phyloP scores from a whole-genome alignment of 345 rosid genomes.

The Garcia nutans region DNA sequence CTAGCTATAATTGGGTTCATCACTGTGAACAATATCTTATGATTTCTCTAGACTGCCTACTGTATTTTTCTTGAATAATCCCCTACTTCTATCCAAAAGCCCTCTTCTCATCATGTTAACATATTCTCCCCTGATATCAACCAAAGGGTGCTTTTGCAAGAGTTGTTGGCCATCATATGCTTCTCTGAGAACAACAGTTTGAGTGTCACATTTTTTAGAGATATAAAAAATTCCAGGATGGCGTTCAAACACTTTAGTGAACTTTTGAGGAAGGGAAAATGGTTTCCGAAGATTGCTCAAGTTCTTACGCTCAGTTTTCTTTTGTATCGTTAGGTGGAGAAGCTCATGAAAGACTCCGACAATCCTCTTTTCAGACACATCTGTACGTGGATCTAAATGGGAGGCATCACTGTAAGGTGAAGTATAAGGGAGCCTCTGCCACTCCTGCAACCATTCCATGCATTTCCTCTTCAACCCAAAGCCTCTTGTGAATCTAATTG shows the following conservation, averaged over 20 bases:
- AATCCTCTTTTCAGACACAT: constrained; percentile 76
- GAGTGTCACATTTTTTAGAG: constrained; percentile 59
- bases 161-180: constrained; percentile 57
- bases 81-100: constrained; percentile 62
- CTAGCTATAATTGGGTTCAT: constrained; percentile 13
- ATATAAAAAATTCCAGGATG: constrained; percentile 88
- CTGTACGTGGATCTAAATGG: constrained; percentile 83
- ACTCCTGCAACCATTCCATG: constrained; percentile 74
- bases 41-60: constrained; percentile 11
- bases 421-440: constrained; percentile 82
- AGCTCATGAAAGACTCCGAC: constrained; percentile 86
- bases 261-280: constrained; percentile 69
- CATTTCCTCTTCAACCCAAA: constrained; percentile 78
- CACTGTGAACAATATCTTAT: constrained; percentile 3
- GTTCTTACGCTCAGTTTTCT: constrained; percentile 69
- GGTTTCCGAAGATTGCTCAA: constrained; percentile 76
- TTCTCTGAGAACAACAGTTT: constrained; percentile 77
- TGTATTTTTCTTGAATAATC: constrained; percentile 41
- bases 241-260: constrained; percentile 80
- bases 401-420: constrained; percentile 64
- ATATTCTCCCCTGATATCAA: constrained; percentile 46
- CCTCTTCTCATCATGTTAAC: constrained; percentile 58
- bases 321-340: constrained; percentile 69
- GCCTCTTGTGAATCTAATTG: constrained; percentile 73
- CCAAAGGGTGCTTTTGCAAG: constrained; percentile 54